phyloP scores from a whole-genome alignment of 148 eudicot genomes.

The Rhododendron ovatum region DNA sequence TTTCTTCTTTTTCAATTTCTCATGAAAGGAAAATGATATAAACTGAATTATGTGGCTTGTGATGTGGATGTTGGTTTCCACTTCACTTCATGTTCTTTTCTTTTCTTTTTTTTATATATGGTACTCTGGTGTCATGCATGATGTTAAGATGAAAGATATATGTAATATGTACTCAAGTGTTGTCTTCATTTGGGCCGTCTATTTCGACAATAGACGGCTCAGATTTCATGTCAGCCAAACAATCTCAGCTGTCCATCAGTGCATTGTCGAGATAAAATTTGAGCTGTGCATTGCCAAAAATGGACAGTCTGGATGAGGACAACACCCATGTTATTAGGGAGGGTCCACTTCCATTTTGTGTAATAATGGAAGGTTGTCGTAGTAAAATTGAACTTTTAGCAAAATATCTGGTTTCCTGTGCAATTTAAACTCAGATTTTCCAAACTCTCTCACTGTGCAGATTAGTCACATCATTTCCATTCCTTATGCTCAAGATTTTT shows the following conservation, averaged over 20 bases:
- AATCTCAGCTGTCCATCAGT: no score
- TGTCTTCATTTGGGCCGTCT: no score
- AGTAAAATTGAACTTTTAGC: background rate
- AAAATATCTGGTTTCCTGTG: background rate
- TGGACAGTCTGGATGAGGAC: no score
- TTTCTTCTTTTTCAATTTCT: background rate
- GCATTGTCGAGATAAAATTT: no score
- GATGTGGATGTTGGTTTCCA: background rate
- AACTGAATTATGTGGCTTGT: background rate
- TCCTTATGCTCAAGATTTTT: background rate
- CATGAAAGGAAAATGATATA: background rate
- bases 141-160: background rate
- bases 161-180: no score
- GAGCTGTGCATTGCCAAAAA: no score
- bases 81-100: background rate
- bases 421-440: background rate
- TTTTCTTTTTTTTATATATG: background rate
- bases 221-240: no score
- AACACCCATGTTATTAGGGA: no score
- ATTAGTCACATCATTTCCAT: background rate
- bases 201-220: no score
- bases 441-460: background rate
- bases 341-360: background rate
- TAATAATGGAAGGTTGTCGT: background rate
- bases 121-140: background rate